A percentile compares a stretch with the other conserved stretches of the same genome.
Evolutionary conservation across 805 yeast genomes (phyloP).

Genomic region (Ogataea henricii): DNA sequence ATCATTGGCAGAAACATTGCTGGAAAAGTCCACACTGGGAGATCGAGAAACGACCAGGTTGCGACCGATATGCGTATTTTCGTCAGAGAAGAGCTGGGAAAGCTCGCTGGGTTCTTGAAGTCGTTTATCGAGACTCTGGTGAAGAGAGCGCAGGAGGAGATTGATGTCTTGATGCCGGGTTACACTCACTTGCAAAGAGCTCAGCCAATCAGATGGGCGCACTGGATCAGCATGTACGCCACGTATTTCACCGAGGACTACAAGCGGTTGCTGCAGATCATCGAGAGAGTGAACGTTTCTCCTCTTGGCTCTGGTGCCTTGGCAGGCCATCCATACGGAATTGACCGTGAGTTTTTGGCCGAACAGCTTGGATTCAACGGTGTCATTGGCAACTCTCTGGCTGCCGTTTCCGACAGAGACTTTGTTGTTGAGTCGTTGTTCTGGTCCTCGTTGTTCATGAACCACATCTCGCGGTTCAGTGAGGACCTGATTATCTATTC

Average conservation of each 20-base stretch:
- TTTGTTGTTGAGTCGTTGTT: constrained; percentile 94
- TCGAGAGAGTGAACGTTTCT: constrained; percentile 78
- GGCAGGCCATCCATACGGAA: constrained; percentile 99
- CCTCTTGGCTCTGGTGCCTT: constrained; percentile 98
- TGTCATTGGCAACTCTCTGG: constrained; percentile 90
- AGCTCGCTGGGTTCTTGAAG: constrained; percentile 56
- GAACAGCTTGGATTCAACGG: constrained; percentile 75
- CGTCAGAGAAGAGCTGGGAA: constrained; percentile 77
- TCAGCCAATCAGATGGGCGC: constrained; percentile 99
- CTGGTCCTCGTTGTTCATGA: constrained; percentile 94
- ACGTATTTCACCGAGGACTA: constrained; percentile 92
- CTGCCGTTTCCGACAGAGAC: constrained; percentile 98
- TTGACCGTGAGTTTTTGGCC: constrained; percentile 90
- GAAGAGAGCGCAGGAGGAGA: constrained; percentile 79
- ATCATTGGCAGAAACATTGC: constrained; percentile 90
- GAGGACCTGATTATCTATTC: constrained; percentile 96
- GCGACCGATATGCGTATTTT: constrained; percentile 98
- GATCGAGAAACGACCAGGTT: constrained; percentile 97
- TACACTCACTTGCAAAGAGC: constrained; percentile 98
- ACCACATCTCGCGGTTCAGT: constrained; percentile 90
- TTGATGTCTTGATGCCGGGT: constrained; percentile 96
- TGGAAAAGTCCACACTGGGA: constrained; percentile 99
- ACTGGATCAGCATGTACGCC: constrained; percentile 93
- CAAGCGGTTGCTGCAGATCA: constrained; percentile 78
- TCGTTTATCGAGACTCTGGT: constrained; percentile 67